phyloP scores from a whole-genome alignment of 208 protist genomes.

The Trypanosoma boissoni region DNA sequence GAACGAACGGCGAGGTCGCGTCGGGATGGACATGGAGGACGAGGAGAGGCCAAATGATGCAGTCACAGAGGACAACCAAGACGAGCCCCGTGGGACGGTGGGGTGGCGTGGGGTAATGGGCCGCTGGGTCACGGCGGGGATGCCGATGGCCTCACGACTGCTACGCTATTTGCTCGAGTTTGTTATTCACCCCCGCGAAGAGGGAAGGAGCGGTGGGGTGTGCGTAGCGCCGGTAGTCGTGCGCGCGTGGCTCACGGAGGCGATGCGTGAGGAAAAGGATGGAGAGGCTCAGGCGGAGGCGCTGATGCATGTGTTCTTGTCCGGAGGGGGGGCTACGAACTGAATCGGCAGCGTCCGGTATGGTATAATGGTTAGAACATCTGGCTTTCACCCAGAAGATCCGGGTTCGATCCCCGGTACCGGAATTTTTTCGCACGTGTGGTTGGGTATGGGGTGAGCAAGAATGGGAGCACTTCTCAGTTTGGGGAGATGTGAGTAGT shows the following conservation, averaged over 20 bases:
- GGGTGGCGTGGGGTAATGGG: slow-evolving; percentile 20
- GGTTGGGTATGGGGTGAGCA: too few species aligned
- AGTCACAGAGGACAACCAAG: not conserved
- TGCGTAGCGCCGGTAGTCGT: slow-evolving; percentile 1
- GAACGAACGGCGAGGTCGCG: slow-evolving; percentile 11
- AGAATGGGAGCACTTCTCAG: too few species aligned
- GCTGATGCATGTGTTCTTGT: slow-evolving; percentile 20
- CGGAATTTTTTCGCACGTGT: too few species aligned
- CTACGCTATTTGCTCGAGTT: slow-evolving; percentile 69
- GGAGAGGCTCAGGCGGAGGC: slow-evolving; percentile 9
- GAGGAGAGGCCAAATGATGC: not conserved
- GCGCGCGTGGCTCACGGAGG: slow-evolving; percentile 25
- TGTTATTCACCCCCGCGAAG: slow-evolving; percentile 31
- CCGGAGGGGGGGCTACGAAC: too few species aligned
- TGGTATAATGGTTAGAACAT: too few species aligned
- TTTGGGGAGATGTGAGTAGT: too few species aligned
- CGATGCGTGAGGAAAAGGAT: not conserved
- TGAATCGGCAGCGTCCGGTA: too few species aligned
- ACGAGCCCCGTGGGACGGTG: slow-evolving; percentile 1
- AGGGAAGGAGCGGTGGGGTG: slow-evolving; percentile 4
- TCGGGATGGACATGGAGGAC: slow-evolving; percentile 12
- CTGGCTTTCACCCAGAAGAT: too few species aligned
- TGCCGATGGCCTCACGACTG: slow-evolving; percentile 34
- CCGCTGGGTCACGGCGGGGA: slow-evolving; percentile 14
- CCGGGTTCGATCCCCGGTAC: too few species aligned